phyloP scores from a whole-genome alignment of 2,329 filamentous ascomycete species.

The Knufia petricola region DNA sequence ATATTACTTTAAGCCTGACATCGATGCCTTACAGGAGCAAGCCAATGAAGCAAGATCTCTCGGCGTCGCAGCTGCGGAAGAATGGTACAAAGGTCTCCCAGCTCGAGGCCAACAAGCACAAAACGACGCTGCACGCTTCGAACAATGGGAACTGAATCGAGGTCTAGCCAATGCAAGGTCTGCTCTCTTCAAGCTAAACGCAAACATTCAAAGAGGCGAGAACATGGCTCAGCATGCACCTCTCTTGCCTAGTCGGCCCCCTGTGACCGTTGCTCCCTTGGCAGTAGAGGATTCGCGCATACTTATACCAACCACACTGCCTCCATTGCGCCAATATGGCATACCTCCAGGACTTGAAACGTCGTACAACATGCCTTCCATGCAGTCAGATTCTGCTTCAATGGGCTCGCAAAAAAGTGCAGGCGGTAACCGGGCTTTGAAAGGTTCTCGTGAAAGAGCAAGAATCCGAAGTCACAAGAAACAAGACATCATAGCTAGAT shows the following conservation, averaged over 20 bases:
- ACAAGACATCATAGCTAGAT: conserved; percentile 62
- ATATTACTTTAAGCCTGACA: conserved; percentile 53
- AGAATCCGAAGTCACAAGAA: conserved; percentile 52
- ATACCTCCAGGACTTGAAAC: neutral
- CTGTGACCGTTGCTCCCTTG: neutral
- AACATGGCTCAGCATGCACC: neutral
- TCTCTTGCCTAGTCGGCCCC: neutral
- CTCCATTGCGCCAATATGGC: conserved; percentile 3
- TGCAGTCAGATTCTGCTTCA: conserved; percentile 5
- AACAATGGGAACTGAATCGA: conserved; percentile 55
- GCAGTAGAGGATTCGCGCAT: neutral
- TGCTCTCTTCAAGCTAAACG: neutral
- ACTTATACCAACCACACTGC: neutral
- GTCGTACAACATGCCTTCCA: neutral
- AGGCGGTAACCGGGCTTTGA: conserved; percentile 45
- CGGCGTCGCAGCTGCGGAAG: conserved; percentile 59
- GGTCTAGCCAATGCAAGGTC: conserved; percentile 13
- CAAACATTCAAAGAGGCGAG: neutral
- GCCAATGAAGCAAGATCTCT: conserved; percentile 55
- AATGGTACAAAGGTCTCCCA: conserved; percentile 70
- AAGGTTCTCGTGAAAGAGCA: conserved; percentile 47
- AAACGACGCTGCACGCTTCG: conserved; percentile 59
- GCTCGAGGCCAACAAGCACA: conserved; percentile 51
- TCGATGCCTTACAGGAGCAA: conserved; percentile 38
- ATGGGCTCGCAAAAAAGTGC: conserved; percentile 7